These are phyloP conservation scores for Immersiporthe knoxdaviesiana DNA, from an alignment of 2,329 filamentous ascomycete genomes.

Conservation along the genomic window DNA sequence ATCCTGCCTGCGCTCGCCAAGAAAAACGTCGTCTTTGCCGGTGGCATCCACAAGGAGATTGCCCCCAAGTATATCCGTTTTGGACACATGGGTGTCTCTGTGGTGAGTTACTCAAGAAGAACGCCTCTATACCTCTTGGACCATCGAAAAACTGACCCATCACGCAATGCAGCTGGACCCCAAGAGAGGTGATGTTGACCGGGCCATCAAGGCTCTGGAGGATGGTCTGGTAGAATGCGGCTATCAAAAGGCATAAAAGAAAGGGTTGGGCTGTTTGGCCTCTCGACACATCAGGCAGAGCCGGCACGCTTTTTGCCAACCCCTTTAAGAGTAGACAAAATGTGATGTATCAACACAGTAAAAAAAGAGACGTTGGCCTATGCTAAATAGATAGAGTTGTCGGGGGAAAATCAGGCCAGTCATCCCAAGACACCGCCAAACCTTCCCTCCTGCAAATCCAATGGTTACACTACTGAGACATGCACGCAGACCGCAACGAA, in stretches of 20 bases:
- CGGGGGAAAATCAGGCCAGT: background rate
- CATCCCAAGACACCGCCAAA: background rate
- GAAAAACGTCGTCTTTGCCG: conserved; percentile 91
- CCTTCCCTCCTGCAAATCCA: background rate
- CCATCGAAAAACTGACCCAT: conserved; percentile 2
- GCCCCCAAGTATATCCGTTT: conserved; percentile 92
- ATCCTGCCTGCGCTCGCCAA: conserved; percentile 82
- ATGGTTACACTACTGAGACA: background rate
- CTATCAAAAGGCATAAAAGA: conserved; percentile 50
- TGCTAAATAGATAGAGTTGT: conserved; percentile 13
- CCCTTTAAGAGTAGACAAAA: conserved; percentile 21
- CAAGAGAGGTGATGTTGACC: conserved; percentile 78
- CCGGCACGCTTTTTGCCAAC: background rate
- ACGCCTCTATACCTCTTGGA: background rate
- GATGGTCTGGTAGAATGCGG: conserved; percentile 76
- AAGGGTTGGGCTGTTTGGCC: background rate
- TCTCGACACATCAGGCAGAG: background rate
- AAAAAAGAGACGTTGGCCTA: conserved; percentile 7
- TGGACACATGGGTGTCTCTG: conserved; percentile 96
- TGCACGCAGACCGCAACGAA: background rate
- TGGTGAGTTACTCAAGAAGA: conserved; percentile 54
- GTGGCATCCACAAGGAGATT: conserved; percentile 94
- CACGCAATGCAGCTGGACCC: conserved; percentile 66
- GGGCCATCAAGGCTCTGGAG: conserved; percentile 78
- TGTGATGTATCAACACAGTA: background rate